Evolutionary conservation across 1,284 basidiomycete genomes (phyloP), one percentile per base, ranked within the genome.

Genomic region (Cryptococcus floricola): DNA sequence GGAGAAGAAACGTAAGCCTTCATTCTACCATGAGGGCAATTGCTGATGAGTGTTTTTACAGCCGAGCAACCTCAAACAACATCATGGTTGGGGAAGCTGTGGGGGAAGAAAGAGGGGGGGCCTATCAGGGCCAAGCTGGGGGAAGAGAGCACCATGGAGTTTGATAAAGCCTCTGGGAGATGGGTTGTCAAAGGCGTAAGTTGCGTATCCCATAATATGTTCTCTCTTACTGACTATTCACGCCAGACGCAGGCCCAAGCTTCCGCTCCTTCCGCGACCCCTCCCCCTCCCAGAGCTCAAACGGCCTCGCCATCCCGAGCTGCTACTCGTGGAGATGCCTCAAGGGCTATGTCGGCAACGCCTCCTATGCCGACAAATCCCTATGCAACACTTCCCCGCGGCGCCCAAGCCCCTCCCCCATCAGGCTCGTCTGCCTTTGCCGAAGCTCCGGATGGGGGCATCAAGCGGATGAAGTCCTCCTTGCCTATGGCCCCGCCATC

Each of bases 151-250:
- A 82, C 86, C 46, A 95, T 98, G 79, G 89, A 92, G 65, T 99
- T 90, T 73, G 96, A 99, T 76, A 87, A 89, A 67, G 92, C 97
- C 23, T 83, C 88, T 60, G 96, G 96, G 77, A 84, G 88, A 60
- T 99, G 96, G 96, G 87, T 98, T 19, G 94, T 97, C 76, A 94
- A 89, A 78, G 93, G 89, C 77, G 91, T 90, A 64, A 73, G 81
- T 69, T 12, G 19, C 18, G 59, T 5, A 4, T 10, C 4, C 47
- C 34, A 48, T 18, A 45, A 39, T 43, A 9, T 39, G 18, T 41
- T 14, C 10, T 38, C 41, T n/a, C 12, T 41, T 43, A 9, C 37
- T 8, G 48, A 60, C 50, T 18, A 64, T 37, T 69, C 6, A 34
- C 34, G 56, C 16, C 64, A 90, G 87, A 81, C 79, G 57, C 83